These are phyloP conservation scores for Septoria petroselini DNA, from an alignment of 2,329 filamentous ascomycete genomes.

Conservation along the genomic window DNA sequence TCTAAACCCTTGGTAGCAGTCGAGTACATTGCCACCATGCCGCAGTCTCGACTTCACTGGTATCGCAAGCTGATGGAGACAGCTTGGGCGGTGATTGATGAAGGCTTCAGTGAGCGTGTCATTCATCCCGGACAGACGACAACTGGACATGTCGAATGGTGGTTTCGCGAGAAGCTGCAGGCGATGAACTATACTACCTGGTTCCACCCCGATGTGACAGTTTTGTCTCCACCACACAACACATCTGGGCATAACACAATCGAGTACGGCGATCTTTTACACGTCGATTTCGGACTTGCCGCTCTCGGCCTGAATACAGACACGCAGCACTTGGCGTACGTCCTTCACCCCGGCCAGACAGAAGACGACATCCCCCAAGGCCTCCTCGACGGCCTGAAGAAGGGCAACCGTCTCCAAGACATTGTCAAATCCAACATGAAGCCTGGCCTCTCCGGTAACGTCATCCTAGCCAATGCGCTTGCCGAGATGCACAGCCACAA, in stretches of 20 bases:
- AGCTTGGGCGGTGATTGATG: slow-evolving; percentile 23
- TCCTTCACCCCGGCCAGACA: slow-evolving; percentile 15
- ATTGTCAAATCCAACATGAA: slow-evolving; percentile 23
- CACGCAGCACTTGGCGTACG: slow-evolving; percentile 27
- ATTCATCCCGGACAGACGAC: slow-evolving; percentile 21
- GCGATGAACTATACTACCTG: slow-evolving; percentile 25
- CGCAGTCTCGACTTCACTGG: slow-evolving; percentile 18
- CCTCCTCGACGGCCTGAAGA: slow-evolving; percentile 17
- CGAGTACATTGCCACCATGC: slow-evolving; percentile 25
- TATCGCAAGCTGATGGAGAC: slow-evolving; percentile 25
- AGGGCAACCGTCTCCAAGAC: slow-evolving; percentile 25
- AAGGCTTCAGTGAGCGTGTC: slow-evolving; percentile 21
- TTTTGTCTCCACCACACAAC: no score
- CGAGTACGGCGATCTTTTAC: slow-evolving; percentile 22
- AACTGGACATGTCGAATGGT: slow-evolving; percentile 26
- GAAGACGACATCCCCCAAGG: slow-evolving; percentile 18
- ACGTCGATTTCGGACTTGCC: slow-evolving; percentile 27
- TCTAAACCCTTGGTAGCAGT: slow-evolving; percentile 24
- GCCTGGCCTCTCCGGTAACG: slow-evolving; percentile 19
- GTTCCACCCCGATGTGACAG: slow-evolving; percentile 25
- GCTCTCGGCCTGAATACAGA: slow-evolving; percentile 26
- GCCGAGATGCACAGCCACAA: slow-evolving; percentile 10
- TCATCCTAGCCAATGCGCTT: slow-evolving; percentile 17
- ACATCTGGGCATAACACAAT: slow-evolving; percentile 18
- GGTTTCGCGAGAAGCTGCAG: slow-evolving; percentile 25